Percentiles rank a stretch among this genome's conserved stretches.
These are phyloP conservation scores for Amanita inopinata DNA, from an alignment of 768 basidiomycete species.

Conservation along the genomic window DNA sequence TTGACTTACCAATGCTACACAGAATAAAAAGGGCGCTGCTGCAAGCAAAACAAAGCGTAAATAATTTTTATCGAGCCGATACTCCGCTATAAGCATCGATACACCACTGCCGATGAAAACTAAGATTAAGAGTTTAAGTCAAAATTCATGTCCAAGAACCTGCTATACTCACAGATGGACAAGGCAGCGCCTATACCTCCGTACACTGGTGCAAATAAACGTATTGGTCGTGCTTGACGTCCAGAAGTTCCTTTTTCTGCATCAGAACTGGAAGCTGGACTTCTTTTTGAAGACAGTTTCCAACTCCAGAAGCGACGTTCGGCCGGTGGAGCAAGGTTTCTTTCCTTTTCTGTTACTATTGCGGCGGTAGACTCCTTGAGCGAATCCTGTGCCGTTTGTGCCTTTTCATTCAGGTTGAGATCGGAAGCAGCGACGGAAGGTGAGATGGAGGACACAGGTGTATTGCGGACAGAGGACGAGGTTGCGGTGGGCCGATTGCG, in stretches of 20 bases:
- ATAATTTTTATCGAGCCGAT: slow-evolving; percentile 52
- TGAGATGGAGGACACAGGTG: too few relatives aligned
- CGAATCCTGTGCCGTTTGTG: slow-evolving; percentile 23
- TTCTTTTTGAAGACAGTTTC: slow-evolving; percentile 29
- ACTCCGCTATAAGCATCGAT: slow-evolving; percentile 53
- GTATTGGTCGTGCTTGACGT: slow-evolving; percentile 34
- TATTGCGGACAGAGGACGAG: slow-evolving; percentile 24
- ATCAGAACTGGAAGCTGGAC: slow-evolving; percentile 25
- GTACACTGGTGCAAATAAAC: slow-evolving; percentile 66
- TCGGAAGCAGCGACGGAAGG: slow-evolving; percentile 43
- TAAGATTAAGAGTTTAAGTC: slow-evolving; percentile 17
- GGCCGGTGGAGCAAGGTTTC: slow-evolving; percentile 11
- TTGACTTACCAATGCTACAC: slow-evolving; percentile 56
- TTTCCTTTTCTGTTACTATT: slow-evolving; percentile 16
- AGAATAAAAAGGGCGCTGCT: slow-evolving; percentile 64
- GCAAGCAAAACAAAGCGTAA: slow-evolving; percentile 55
- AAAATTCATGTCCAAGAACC: slow-evolving; percentile 1
- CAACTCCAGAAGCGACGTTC: slow-evolving; percentile 29
- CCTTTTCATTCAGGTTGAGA: slow-evolving; percentile 47
- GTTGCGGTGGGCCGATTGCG: slow-evolving; percentile 29
- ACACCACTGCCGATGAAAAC: slow-evolving; percentile 63
- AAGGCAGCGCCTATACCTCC: slow-evolving; percentile 60
- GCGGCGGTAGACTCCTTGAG: slow-evolving; percentile 18
- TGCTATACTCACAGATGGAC: slow-evolving; percentile 42
- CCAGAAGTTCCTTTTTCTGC: slow-evolving; percentile 38